Evolutionary conservation across 108 stramenopile species (phyloP).

Genomic region (Phaeodactylum tricornutum): DNA sequence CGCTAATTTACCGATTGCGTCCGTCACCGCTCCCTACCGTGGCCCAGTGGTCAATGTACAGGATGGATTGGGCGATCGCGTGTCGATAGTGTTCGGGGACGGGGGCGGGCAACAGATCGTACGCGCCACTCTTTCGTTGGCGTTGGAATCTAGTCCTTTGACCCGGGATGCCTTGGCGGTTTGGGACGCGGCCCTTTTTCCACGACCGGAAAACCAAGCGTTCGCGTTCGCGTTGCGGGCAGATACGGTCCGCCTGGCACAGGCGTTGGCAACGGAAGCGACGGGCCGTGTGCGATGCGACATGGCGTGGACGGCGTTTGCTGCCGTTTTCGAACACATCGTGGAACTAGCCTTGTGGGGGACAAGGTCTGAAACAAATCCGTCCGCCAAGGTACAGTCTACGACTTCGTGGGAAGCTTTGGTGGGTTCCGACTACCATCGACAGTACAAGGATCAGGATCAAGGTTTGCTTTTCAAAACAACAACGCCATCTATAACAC

Average conservation of each 20-base stretch:
- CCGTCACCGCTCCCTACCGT: background rate
- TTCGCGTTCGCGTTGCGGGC: too few species aligned
- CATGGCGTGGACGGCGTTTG: background rate
- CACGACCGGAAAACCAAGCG: background rate
- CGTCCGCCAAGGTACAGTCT: background rate
- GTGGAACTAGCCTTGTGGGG: too few species aligned
- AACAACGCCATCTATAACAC: too few species aligned
- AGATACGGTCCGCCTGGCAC: too few species aligned
- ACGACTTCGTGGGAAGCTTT: slow-evolving; percentile 17
- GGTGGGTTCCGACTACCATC: slow-evolving; percentile 13
- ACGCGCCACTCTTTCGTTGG: slow-evolving; percentile 21
- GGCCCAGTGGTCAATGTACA: background rate
- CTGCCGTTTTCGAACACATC: background rate
- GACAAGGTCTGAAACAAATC: background rate
- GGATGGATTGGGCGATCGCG: background rate
- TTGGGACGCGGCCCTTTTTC: background rate
- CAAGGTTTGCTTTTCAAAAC: slow-evolving; percentile 11
- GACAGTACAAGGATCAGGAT: slow-evolving; percentile 6
- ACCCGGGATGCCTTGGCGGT: slow-evolving; percentile 6
- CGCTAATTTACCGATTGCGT: background rate
- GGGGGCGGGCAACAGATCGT: background rate
- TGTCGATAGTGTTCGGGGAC: slow-evolving; percentile 28
- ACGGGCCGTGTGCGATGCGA: too few species aligned
- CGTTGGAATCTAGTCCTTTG: slow-evolving; percentile 11
- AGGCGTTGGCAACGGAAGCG: too few species aligned